A percentile compares a stretch with the other conserved stretches of the same genome.
Conservation (phyloP, 768 basidiomycete genomes). For the Crucibulum laeve region DNA sequence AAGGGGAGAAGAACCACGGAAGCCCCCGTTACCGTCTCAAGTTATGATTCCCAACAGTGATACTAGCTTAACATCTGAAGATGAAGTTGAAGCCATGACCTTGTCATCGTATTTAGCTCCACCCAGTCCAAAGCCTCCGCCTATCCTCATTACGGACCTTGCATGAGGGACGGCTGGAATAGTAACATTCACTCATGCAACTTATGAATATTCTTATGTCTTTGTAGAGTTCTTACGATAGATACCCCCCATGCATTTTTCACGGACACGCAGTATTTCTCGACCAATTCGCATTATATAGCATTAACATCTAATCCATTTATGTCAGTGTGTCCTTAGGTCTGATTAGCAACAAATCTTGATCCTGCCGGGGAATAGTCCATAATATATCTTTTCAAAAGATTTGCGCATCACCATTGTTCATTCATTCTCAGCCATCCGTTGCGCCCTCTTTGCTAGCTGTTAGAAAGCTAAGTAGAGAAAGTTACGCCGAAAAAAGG, state of each 20-base stretch:
- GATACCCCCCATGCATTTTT: constrained; percentile 6
- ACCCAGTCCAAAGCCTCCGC: constrained; percentile 27
- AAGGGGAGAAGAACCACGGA: constrained; percentile 6
- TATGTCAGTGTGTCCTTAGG: not conserved
- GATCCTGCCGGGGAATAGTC: no score
- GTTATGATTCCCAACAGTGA: not conserved
- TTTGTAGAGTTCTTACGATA: not conserved
- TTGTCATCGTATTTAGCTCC: constrained; percentile 20
- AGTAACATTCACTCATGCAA: not conserved
- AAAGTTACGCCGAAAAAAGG: constrained; percentile 1
- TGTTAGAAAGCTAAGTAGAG: constrained; percentile 19
- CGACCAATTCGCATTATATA: not conserved
- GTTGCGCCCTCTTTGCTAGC: constrained; percentile 78
- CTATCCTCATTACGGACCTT: constrained; percentile 33
- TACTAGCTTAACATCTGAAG: constrained; percentile 27
- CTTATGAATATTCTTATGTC: not conserved
- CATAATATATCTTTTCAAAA: no score
- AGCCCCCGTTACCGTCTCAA: not conserved
- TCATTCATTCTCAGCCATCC: constrained; percentile 43
- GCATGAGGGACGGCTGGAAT: constrained; percentile 10
- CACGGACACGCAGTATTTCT: not conserved
- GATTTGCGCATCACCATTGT: no score
- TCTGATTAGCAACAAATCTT: no score
- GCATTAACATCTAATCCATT: constrained; percentile 1
- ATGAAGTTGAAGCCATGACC: constrained; percentile 37